These are phyloP conservation scores for Naematelia encephala DNA, from an alignment of 768 basidiomycete species.

Conservation along the genomic window DNA sequence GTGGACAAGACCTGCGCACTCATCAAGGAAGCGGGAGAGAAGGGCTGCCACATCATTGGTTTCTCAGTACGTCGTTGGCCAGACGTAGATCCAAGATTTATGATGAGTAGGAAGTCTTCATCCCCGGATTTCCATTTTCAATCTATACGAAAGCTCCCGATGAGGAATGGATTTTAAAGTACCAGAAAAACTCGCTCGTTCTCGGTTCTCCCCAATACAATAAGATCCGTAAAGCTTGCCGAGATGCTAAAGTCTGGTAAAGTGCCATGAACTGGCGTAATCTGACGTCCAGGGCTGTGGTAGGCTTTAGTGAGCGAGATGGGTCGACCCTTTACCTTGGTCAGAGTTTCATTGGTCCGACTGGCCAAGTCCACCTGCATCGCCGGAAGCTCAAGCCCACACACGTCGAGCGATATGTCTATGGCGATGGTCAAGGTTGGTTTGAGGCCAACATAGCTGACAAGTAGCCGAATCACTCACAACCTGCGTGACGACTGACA, in stretches of 20 bases:
- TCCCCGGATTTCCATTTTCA: slow-evolving; percentile 5
- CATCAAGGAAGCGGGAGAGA: slow-evolving; percentile 8
- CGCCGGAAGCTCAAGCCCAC: slow-evolving; percentile 13
- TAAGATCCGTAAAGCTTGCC: slow-evolving; percentile 3
- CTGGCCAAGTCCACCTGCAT: slow-evolving; percentile 1
- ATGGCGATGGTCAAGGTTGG: slow-evolving; percentile 8
- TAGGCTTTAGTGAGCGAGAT: slow-evolving; percentile 7
- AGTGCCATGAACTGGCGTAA: too few species aligned
- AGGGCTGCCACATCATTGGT: slow-evolving; percentile 3
- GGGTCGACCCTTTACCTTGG: slow-evolving; percentile 10
- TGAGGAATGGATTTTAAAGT: slow-evolving; percentile 2
- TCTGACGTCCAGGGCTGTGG: too few species aligned
- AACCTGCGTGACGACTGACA: slow-evolving; percentile 2
- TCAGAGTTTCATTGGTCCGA: slow-evolving; percentile 2
- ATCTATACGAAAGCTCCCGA: slow-evolving; percentile 5
- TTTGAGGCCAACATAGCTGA: background rate
- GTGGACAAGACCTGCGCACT: slow-evolving; percentile 5
- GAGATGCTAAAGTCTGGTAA: background rate
- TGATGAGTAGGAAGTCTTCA: slow-evolving; percentile 8
- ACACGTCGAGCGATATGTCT: slow-evolving; percentile 10
- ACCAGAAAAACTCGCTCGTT: slow-evolving; percentile 9
- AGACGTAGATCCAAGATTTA: background rate
- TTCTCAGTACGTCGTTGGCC: slow-evolving; percentile 1
- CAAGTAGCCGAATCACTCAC: background rate
- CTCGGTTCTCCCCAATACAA: slow-evolving; percentile 9